Percentiles rank a stretch among this genome's conserved stretches.
These are phyloP conservation scores for Phialocephala subalpina DNA, from an alignment of 2,329 filamentous ascomycete genomes.

Conservation along the genomic window DNA sequence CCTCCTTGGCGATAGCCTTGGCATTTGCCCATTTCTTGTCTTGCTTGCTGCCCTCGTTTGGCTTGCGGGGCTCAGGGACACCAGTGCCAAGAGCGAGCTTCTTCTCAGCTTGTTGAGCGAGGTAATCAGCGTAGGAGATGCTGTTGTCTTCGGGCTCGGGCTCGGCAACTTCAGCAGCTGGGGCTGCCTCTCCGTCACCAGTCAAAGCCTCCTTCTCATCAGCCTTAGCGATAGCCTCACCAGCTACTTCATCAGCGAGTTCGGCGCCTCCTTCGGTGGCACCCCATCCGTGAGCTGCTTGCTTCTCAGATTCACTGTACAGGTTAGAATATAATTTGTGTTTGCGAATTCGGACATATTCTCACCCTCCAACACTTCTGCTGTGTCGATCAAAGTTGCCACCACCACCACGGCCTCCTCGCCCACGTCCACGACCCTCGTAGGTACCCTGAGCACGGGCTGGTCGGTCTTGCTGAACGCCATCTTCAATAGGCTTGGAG, in stretches of 20 bases:
- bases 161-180: conserved; percentile 48
- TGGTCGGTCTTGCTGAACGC: conserved; percentile 58
- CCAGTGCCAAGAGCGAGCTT: conserved; percentile 74
- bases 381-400: conserved; percentile 48
- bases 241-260: conserved; percentile 90
- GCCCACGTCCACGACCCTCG: conserved; percentile 62
- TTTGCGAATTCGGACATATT: conserved; percentile 6
- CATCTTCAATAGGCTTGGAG: conserved; percentile 78
- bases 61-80: conserved; percentile 78
- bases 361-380: conserved; percentile 42
- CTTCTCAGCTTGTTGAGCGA: conserved; percentile 79
- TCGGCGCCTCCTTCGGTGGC: conserved; percentile 82
- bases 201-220: conserved; percentile 77
- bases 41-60: conserved; percentile 88
- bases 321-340: conserved; percentile 30
- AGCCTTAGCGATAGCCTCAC: conserved; percentile 84
- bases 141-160: conserved; percentile 74
- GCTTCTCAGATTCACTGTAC: conserved; percentile 80
- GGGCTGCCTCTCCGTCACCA: conserved; percentile 57
- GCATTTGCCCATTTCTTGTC: conserved; percentile 94
- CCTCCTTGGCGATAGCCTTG: conserved; percentile 72
- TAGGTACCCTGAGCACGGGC: conserved; percentile 61
- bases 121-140: conserved; percentile 90
- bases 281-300: conserved; percentile 90
- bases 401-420: conserved; percentile 42